Evolutionary conservation across 768 basidiomycete genomes (phyloP).

Genomic region (Mycena metata): DNA sequence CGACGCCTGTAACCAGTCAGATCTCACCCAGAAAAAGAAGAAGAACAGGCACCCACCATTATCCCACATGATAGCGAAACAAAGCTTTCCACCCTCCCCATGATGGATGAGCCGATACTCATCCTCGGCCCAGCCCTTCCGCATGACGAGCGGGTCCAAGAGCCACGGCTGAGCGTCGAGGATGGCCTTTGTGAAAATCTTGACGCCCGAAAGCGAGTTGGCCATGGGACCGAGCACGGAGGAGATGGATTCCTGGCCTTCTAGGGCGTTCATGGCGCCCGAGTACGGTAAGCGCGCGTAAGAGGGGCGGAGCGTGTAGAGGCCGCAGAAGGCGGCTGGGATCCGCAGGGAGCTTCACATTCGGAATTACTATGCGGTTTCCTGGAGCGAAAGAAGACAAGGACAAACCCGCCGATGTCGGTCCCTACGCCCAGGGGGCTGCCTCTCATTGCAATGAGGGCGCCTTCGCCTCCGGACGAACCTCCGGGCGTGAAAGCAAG

Average conservation of each 20-base stretch:
- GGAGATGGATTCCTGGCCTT: constrained; percentile 69
- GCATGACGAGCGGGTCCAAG: constrained; percentile 63
- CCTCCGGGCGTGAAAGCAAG: constrained; percentile 70
- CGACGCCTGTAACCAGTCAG: constrained; percentile 44
- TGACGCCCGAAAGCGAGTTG: constrained; percentile 63
- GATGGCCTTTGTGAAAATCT: constrained; percentile 66
- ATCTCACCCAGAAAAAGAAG: background rate
- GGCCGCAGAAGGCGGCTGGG: constrained; percentile 67
- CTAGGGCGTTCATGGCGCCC: constrained; percentile 63
- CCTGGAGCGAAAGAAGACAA: constrained; percentile 1
- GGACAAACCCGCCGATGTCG: constrained; percentile 69
- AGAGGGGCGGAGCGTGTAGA: constrained; percentile 72
- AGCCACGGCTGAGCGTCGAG: constrained; percentile 67
- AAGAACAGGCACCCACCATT: constrained; percentile 45
- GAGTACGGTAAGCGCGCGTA: constrained; percentile 68
- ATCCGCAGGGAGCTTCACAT: constrained; percentile 65
- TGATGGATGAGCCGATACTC: constrained; percentile 63
- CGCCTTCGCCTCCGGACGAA: constrained; percentile 78
- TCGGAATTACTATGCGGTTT: background rate
- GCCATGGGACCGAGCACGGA: constrained; percentile 73
- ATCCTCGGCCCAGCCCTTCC: constrained; percentile 61
- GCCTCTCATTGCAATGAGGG: constrained; percentile 71
- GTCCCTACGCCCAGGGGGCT: constrained; percentile 74
- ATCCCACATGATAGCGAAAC: constrained; percentile 67
- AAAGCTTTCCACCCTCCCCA: constrained; percentile 58